Conservation (phyloP, 805 yeast species). For the Alloascoidea hylecoeti region DNA sequence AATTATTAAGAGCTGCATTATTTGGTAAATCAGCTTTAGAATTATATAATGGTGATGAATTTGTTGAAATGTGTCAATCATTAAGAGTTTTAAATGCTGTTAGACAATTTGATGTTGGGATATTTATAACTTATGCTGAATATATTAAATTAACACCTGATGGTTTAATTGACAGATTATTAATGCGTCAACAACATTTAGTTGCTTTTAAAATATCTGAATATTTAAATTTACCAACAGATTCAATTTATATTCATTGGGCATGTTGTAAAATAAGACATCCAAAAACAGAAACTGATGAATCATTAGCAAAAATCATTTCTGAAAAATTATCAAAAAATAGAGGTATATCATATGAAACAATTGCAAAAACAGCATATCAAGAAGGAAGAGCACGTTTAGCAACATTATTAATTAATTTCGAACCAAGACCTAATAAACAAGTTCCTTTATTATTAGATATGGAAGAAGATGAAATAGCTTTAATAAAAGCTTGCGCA, state of each 20-base stretch:
- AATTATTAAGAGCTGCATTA: slow-evolving; percentile 62
- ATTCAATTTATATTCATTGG: slow-evolving; percentile 62
- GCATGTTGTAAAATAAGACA: slow-evolving; percentile 53
- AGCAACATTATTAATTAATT: slow-evolving; percentile 49
- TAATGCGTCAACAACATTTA: slow-evolving; percentile 43
- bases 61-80: slow-evolving; percentile 45
- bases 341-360: slow-evolving; percentile 36
- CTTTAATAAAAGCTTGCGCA: slow-evolving; percentile 52
- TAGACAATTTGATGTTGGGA: slow-evolving; percentile 48
- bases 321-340: slow-evolving; percentile 26
- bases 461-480: slow-evolving; percentile 60
- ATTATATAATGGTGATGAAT: slow-evolving; percentile 41
- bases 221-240: slow-evolving; percentile 29
- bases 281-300: slow-evolving; percentile 39
- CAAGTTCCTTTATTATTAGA: slow-evolving; percentile 52
- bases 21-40: slow-evolving; percentile 65
- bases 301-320: slow-evolving; percentile 36
- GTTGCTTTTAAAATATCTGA: slow-evolving; percentile 50
- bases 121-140: slow-evolving; percentile 51
- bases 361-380: slow-evolving; percentile 49
- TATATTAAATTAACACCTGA: slow-evolving; percentile 37
- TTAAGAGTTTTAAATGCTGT: slow-evolving; percentile 60
- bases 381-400: slow-evolving; percentile 70
- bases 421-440: slow-evolving; percentile 48
- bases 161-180: slow-evolving; percentile 38